Base-by-base conservation (phyloP, 2,329 filamentous ascomycete genomes). In the Calonectria crousiana region DNA sequence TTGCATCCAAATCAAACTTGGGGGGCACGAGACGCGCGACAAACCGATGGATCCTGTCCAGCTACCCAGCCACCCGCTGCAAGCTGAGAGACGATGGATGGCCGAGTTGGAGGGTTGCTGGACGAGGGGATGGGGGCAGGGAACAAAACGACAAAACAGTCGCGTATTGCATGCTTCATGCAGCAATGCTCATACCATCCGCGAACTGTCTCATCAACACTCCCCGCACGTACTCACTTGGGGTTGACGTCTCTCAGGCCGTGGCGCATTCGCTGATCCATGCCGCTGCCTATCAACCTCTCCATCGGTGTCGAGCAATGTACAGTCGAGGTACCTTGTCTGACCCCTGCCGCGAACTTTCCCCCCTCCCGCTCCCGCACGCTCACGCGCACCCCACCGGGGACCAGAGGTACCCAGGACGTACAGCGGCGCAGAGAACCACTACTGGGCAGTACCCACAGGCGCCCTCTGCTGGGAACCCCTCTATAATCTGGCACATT, bases 21-120 rank as follows among this genome's bases (percentile, higher is more conserved):
- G 58, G 58, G 28, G 65, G 44, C 70, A 73, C 66, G 70, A 69
- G 71, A 69, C 71, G 52, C 69, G 52, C 71, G 71, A 69, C 67
- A 66, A 73, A 69, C 66, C n/a, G 34, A 62, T 62, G 56, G 47
- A 69, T 69, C 58, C 58, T 52, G 47, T 30, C 58, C 66, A 47
- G 34, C 53, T 44, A 41, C 65, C 60, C 66, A 65, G 58, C 66
- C 62, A 69, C 58, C 71, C 71, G 38, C 34, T 44, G 58, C 41
- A 51, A 52, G 49, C 66, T 56, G 66, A 69, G 38, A 65, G 49
- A 20, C 28, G 52, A 26, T 23, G 49, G 41, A 30, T 20, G 64
- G 32, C 14, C 16, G 23, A 28, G 66, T 38, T 38, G 38, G 56
- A 52, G 32, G 49, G 47, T 30, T 65, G 60, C 60, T 47, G 66